A percentile compares a stretch with the other conserved stretches of the same genome.
phyloP scores from a whole-genome alignment of 371 early-diverging fungal species.

The Syncephalis plumigaleata region DNA sequence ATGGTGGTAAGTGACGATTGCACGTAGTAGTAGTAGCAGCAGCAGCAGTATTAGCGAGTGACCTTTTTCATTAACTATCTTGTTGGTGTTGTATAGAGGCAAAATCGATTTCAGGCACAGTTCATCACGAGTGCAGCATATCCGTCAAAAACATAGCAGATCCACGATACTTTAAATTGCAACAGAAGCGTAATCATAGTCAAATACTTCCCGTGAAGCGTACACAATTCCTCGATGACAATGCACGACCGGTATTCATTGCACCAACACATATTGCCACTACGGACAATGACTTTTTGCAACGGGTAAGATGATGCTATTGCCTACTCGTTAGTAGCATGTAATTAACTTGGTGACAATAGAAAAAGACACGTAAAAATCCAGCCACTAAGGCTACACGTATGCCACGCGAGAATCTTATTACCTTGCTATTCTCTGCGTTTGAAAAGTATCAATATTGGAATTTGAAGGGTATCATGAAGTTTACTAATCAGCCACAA shows the following conservation, averaged over 20 bases:
- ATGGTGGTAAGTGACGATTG: not conserved
- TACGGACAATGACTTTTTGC: not conserved
- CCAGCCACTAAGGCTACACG: slow-evolving; percentile 41
- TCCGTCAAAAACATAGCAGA: not conserved
- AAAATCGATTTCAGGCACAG: not conserved
- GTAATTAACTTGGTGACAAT: too few species aligned
- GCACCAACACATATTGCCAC: not conserved
- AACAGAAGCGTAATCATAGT: not conserved
- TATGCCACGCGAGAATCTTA: slow-evolving; percentile 64
- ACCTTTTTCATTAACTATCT: not conserved
- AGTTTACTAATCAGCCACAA: slow-evolving; percentile 58
- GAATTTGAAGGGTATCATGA: slow-evolving; percentile 72
- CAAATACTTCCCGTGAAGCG: not conserved
- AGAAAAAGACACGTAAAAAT: slow-evolving; percentile 12
- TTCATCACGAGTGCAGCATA: not conserved
- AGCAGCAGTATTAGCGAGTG: too few species aligned
- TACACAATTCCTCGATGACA: not conserved
- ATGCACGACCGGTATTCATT: not conserved
- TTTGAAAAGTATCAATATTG: slow-evolving; percentile 71
- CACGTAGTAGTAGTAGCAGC: too few species aligned
- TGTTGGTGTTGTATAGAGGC: not conserved
- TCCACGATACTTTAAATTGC: not conserved
- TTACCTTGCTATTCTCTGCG: slow-evolving; percentile 60
- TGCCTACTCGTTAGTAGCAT: too few species aligned
- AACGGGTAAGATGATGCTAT: not conserved